Conservation (phyloP, 352 stramenopile species). For the Globisporangium splendens region DNA sequence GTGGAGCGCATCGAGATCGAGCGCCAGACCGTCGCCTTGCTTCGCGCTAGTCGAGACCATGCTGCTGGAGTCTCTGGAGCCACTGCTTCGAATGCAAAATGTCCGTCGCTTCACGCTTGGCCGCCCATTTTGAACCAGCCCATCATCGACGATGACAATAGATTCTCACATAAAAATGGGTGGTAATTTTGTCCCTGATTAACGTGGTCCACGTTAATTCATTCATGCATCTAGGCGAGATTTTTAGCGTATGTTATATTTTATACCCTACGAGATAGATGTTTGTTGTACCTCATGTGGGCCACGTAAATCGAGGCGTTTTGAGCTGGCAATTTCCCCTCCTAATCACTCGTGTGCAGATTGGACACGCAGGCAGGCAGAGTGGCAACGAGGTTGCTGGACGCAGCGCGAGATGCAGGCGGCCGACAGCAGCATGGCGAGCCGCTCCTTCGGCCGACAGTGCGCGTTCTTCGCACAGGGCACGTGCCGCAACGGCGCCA, state of each 20-base stretch:
- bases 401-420: too few relatives aligned
- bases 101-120: neutral
- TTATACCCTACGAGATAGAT: neutral
- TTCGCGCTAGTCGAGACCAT: neutral
- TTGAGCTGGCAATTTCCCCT: too few relatives aligned
- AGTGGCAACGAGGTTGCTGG: neutral
- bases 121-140: neutral
- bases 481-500: conserved; percentile 65
- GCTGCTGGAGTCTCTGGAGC: neutral
- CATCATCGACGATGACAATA: neutral
- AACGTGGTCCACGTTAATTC: too few relatives aligned
- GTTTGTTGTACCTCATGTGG: neutral
- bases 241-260: neutral
- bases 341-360: too few relatives aligned
- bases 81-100: too few relatives aligned
- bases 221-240: too few relatives aligned
- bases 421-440: conserved; percentile 1
- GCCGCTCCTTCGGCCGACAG: conserved; percentile 17
- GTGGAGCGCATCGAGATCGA: conserved; percentile 5
- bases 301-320: neutral
- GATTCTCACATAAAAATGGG: neutral
- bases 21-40: conserved; percentile 3
- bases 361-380: too few relatives aligned
- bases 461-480: conserved; percentile 75
- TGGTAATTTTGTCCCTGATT: too few relatives aligned